Evolutionary conservation across 176 grass and related monocot genomes (phyloP), one percentile per base, ranked within the genome.

Genomic region (Zea luxurians): DNA sequence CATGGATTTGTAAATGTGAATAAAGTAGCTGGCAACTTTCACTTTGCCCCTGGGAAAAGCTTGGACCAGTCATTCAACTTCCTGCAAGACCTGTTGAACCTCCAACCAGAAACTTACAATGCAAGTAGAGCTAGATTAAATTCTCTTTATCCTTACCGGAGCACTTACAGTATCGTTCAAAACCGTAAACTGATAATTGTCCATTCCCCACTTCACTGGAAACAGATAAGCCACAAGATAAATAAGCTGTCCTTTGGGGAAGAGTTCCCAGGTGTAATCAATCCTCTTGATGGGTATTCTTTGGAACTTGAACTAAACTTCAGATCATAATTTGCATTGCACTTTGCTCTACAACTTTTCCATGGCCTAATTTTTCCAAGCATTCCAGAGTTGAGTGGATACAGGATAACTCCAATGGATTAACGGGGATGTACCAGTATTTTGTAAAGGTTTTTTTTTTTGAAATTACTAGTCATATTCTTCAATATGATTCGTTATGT

Each of bases 1-100:
- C 85, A 99, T 85, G 96, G 96, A 82, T 91, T 93, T 75, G 79
- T 95, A 88, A 86, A 99, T 88, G 96, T 99, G 55, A 99, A 90
- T 86, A 99, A 91, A 95, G 96, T 99, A 67, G 96, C 96, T 55
- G 96, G 96, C 58, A 99, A 99, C 87, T 99, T 99, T 81, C 96
- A 99, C 87, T 99, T 99, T 58, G 92, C 96, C 76, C 92, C 96
- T 84, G 96, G 92, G 80, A 99, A 99, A 86, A 84, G 92, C 76
- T 89, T 99, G 68, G 92, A 93, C 49, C 92, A 87, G 49, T 89
- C 92, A 78, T 91, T 89, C 68, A 90, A 79, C 78, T 99, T 95
- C 65, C 90, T 99, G 77, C 96, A 93, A 84, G 90, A 99, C 83
- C 74, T 99, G 53, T 87, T 99, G 68, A 94, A 94, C 41, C 62